Evolutionary conservation across 768 basidiomycete species (phyloP), one percentile per base, ranked within the genome.

Genomic region (Gyrodon lividus): DNA sequence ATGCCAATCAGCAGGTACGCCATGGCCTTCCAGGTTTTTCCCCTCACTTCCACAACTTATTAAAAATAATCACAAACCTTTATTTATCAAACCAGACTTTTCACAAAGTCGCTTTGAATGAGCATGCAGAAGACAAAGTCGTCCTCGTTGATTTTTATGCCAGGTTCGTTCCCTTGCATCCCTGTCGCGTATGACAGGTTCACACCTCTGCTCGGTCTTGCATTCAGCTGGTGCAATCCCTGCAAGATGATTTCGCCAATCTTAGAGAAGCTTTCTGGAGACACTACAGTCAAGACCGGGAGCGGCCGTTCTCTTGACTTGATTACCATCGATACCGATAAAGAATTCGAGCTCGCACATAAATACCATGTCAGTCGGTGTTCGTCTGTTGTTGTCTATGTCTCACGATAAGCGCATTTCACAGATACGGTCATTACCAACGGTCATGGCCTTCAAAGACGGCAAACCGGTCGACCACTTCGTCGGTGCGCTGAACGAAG

Each of bases 101-200:
- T 52, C 31, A 57, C 43, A 59, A 59, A 22, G 65, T 72, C 2
- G 66, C 54, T 12, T 56, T 70, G n/a, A 60, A 61, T 34, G 61
- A 58, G 37, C 46, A 38, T 48, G 67, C 74, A 23, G 74, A 72
- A 46, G 75, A 77, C 50, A 78, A 80, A 43, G 68, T 87, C 22
- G 78, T 86, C 37, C 70, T 91, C 6, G 87, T 89, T 20, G 89
- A 91, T 58, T 91, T 91, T 58, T 86, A 89, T 63, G 89, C 89
- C 42, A 81, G 89, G 89, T 89, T 59, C 42, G 83, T 74, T 22
- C 39, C n/a, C 56, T 10, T 9, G 34, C 55, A 30, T 40, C 43
- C 28, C 42, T 22, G 20, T 12, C 35, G 12, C 59, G 59, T 45
- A 59, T 39, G 4, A 20, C 19, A 12, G 24, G 9, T 48, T 33